Evolutionary conservation across 306 rosid species (phyloP).

Genomic region (Dryas alaskensis): DNA sequence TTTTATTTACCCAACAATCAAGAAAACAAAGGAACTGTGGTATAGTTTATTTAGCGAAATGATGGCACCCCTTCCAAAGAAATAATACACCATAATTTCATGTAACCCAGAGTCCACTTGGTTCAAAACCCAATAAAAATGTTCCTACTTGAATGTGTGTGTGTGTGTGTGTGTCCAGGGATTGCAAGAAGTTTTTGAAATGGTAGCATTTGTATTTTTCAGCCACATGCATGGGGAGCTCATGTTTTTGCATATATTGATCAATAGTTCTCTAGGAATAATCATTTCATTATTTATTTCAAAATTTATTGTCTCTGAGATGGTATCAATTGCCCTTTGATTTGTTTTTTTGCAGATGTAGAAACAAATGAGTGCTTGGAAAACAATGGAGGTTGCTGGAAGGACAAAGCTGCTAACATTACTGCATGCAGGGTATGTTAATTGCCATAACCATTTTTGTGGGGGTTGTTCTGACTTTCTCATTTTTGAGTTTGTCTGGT

Average conservation of each 20-base stretch:
- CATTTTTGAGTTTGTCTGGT: constrained; percentile 2
- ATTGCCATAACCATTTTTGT: constrained; percentile 16
- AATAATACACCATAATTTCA: background rate
- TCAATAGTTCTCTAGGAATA: background rate
- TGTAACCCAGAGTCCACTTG: background rate
- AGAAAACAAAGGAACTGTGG: background rate
- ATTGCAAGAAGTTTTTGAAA: background rate
- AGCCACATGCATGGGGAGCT: background rate
- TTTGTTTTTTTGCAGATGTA: constrained; percentile 48
- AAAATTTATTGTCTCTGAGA: constrained; percentile 22
- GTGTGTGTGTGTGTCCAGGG: background rate
- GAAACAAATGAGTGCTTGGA: constrained; percentile 92
- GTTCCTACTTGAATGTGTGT: background rate
- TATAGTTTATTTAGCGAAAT: background rate
- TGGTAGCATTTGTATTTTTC: background rate
- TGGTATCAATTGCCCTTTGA: constrained; percentile 18
- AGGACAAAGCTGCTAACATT: constrained; percentile 59
- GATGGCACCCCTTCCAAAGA: background rate
- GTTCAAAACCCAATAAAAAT: background rate
- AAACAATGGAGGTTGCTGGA: constrained; percentile 96
- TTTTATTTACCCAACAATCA: background rate
- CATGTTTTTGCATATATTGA: background rate
- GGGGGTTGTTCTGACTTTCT: constrained; percentile 1
- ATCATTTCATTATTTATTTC: background rate
- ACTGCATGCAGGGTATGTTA: constrained; percentile 88